Conservation (phyloP, 768 basidiomycete genomes). For the Daedaleopsis sinensis region DNA sequence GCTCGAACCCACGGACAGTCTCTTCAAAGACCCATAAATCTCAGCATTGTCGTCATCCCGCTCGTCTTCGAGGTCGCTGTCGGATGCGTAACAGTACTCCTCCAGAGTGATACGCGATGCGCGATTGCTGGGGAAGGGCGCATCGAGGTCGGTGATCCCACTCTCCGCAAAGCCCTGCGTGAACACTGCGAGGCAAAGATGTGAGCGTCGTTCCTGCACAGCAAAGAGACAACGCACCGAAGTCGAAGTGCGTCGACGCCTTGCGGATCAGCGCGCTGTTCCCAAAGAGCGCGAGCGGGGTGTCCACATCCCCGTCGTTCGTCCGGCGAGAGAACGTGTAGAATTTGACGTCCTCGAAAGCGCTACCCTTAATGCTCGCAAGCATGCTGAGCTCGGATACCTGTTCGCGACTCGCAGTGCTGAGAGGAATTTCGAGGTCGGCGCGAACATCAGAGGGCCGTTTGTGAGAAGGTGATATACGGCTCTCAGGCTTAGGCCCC, state of each 20-base stretch:
- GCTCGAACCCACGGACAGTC: too few species aligned
- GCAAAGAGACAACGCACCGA: not conserved
- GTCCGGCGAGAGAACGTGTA: conserved; percentile 1
- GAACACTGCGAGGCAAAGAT: not conserved
- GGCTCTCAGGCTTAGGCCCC: too few species aligned
- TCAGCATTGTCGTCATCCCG: too few species aligned
- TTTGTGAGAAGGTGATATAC: too few species aligned
- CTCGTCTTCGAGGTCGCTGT: conserved; percentile 12
- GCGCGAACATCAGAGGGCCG: too few species aligned
- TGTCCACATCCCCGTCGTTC: not conserved
- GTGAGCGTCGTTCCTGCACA: not conserved
- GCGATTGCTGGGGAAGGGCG: not conserved
- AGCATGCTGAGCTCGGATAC: not conserved
- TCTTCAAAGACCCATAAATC: too few species aligned
- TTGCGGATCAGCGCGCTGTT: conserved; percentile 2
- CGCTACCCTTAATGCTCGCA: not conserved
- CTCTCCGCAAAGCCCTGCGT: conserved; percentile 1
- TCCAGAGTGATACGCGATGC: not conserved
- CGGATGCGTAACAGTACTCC: conserved; percentile 8
- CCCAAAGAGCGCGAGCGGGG: not conserved
- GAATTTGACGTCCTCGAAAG: conserved; percentile 6
- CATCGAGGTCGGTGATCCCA: not conserved
- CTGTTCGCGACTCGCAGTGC: not conserved
- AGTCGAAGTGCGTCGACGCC: not conserved
- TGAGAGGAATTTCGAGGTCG: too few species aligned